Evolutionary conservation across 1,284 basidiomycete genomes (phyloP), one percentile per base, ranked within the genome.

Genomic region (Kwoniella shivajii): DNA sequence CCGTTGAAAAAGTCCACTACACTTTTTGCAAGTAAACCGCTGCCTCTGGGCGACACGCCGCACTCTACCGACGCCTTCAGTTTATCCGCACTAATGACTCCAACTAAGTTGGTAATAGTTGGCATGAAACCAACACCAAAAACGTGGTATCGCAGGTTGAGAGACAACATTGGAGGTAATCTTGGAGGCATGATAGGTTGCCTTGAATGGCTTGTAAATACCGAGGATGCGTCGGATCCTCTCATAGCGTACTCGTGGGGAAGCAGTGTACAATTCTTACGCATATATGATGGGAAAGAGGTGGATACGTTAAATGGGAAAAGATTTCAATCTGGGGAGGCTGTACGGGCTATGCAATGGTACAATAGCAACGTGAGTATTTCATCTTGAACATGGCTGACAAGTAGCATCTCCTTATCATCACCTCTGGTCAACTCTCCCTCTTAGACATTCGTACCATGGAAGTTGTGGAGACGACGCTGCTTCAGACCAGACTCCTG

Each of bases 121-220:
- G 94, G 92, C 2, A 77, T 99, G 63, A 94, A 92, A 69, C 96
- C 96, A 1, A 84, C 85, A 0, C 89, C 96, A 3, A 86, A 90
- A 67, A 99, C 95, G 0, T 98, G 94, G 92, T 90, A 90, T 71
- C 86, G 92, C 64, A 84, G 83, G 53, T 80, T 87, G 62, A 84
- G 90, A n/a, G 81, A 84, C 22, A 14, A 70, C 63, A 45, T 75
- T 53, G 67, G 78, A 57, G 67, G 74, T 75, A 34, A 80, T 75
- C 46, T 56, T 2, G 63, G 70, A 2, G 81, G 81, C 66, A 81
- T 81, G 75, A 82, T 83, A 59, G 86, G 87, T 6, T 81, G 83
- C 27, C 75, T 92, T 34, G 85, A 86, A 0, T 96, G 92, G 92
- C 89, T 86, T 66, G 87, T 88, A 2, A 54, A 67, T 1, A 65